These are phyloP conservation scores for Actinomortierella wolfii DNA, from an alignment of 371 early-diverging fungal species.

Conservation along the genomic window DNA sequence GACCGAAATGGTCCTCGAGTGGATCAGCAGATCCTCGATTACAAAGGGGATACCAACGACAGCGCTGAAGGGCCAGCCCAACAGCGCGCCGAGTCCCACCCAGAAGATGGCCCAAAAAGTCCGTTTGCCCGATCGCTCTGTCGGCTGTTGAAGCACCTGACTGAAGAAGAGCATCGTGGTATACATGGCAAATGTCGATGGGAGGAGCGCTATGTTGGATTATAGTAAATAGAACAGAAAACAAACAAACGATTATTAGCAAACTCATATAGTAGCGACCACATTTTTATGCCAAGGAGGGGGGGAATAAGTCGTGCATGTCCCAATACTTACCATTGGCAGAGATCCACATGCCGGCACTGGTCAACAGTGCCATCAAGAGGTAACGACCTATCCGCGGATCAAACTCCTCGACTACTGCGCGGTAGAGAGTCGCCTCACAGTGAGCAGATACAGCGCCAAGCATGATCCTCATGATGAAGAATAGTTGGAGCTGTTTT, in stretches of 20 bases:
- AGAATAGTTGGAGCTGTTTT: conserved; percentile 74
- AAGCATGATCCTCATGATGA: conserved; percentile 67
- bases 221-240: neutral
- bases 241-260: neutral
- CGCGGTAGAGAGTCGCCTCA: conserved; percentile 75
- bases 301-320: no score
- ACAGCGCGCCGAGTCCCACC: conserved; percentile 71
- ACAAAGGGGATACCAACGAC: conserved; percentile 80
- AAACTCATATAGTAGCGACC: neutral
- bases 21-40: conserved; percentile 71
- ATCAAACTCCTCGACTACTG: conserved; percentile 67
- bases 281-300: no score
- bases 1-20: conserved; percentile 50
- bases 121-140: conserved; percentile 51
- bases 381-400: conserved; percentile 73
- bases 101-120: conserved; percentile 61
- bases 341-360: conserved; percentile 89
- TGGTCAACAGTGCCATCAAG: conserved; percentile 61
- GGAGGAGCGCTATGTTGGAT: conserved; percentile 71
- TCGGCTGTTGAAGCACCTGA: conserved; percentile 58
- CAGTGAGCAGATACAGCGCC: conserved; percentile 67
- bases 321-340: conserved; percentile 75
- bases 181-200: conserved; percentile 94
- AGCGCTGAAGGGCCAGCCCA: conserved; percentile 92
- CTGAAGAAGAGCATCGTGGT: conserved; percentile 78